Evolutionary conservation across 23 red algal genomes (phyloP).

Genomic region (Gracilaria gracilis): DNA sequence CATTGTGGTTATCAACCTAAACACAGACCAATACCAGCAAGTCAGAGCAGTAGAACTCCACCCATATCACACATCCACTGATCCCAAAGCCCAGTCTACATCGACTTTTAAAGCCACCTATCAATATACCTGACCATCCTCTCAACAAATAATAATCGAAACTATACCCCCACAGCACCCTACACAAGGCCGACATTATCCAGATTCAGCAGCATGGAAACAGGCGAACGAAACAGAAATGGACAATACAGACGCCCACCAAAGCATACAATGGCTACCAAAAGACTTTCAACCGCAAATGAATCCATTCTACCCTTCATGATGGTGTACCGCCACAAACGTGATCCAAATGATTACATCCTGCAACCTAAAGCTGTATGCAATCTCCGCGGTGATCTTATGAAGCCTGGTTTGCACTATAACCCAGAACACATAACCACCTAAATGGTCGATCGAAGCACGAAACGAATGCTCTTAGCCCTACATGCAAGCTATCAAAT

Average conservation of each 20-base stretch:
- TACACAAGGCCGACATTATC: neutral
- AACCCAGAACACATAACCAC: constrained; percentile 1
- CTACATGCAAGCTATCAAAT: neutral
- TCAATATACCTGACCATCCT: neutral
- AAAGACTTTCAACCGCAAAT: neutral
- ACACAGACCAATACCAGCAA: neutral
- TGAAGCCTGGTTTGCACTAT: neutral
- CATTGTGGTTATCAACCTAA: too few relatives aligned
- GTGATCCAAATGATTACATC: neutral
- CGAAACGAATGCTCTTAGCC: neutral
- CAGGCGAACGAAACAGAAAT: neutral
- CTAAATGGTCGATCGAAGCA: constrained; percentile 1
- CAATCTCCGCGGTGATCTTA: neutral
- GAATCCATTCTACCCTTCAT: neutral
- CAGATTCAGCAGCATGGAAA: neutral
- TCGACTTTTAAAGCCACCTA: too few relatives aligned
- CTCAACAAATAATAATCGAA: neutral
- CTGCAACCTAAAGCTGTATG: neutral
- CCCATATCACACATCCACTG: neutral
- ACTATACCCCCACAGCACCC: neutral
- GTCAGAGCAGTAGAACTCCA: neutral
- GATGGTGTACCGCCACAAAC: neutral
- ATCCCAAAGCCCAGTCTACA: too few relatives aligned
- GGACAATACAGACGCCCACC: neutral
- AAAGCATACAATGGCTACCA: neutral